phyloP scores from a whole-genome alignment of 2,329 filamentous ascomycete genomes.

The Nothophoma quercina region DNA sequence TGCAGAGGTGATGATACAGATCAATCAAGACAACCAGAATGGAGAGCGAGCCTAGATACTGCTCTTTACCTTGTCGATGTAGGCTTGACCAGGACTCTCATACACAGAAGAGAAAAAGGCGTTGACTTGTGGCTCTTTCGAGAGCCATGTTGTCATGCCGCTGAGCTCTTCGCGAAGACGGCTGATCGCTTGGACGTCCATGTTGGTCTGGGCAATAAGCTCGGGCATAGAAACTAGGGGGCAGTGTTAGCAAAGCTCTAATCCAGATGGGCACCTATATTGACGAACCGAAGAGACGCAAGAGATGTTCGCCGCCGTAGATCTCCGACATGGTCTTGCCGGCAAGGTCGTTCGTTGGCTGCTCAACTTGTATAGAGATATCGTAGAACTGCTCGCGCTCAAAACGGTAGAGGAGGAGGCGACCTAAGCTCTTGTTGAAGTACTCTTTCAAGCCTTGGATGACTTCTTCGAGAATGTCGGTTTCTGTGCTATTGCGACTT shows the following conservation, averaged over 20 bases:
- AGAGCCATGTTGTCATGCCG: conserved; percentile 86
- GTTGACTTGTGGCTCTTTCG: conserved; percentile 69
- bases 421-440: conserved; percentile 88
- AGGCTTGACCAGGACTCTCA: conserved; percentile 74
- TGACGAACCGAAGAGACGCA: conserved; percentile 81
- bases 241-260: not conserved
- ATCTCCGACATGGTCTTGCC: conserved; percentile 79
- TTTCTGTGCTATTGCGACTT: conserved; percentile 69
- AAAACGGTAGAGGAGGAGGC: conserved; percentile 91
- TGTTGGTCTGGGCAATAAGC: conserved; percentile 95
- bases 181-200: conserved; percentile 90
- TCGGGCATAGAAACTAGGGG: conserved; percentile 85
- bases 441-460: conserved; percentile 88
- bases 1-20: conserved; percentile 26
- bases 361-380: conserved; percentile 74
- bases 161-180: conserved; percentile 87
- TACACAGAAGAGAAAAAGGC: conserved; percentile 82
- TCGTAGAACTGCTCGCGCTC: conserved; percentile 89
- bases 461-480: conserved; percentile 89
- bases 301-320: conserved; percentile 92
- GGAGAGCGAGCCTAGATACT: conserved; percentile 27
- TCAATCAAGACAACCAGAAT: not conserved
- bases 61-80: conserved; percentile 70
- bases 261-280: not conserved
- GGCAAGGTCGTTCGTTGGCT: conserved; percentile 66